Evolutionary conservation across 192 early-diverging fungal genomes (phyloP).

Genomic region (Dissophora ornata): DNA sequence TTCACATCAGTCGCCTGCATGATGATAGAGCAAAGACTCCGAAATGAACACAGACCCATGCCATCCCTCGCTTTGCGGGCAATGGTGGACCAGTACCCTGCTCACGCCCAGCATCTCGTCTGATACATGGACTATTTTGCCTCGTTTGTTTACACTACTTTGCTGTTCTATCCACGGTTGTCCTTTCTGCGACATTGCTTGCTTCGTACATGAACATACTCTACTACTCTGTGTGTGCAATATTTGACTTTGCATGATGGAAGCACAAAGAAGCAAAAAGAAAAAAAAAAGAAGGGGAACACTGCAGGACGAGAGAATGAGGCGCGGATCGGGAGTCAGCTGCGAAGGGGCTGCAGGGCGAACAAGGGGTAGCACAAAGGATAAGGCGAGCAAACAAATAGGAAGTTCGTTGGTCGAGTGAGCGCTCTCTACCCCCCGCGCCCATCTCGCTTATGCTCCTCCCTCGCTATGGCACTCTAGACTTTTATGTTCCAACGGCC

Average conservation of each 20-base stretch:
- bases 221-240: conserved; percentile 1
- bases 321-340: background rate
- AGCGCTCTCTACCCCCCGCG: background rate
- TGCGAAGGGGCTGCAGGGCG: background rate
- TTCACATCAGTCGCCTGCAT: background rate
- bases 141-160: no score
- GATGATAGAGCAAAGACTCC: no score
- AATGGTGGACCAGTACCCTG: no score
- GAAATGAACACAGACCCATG: no score
- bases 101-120: no score
- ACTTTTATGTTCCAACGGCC: background rate
- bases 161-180: background rate
- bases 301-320: background rate
- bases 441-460: background rate
- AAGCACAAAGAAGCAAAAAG: conserved; percentile 14
- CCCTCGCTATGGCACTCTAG: no score
- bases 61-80: no score
- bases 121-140: no score
- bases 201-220: no score
- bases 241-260: conserved; percentile 25
- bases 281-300: background rate
- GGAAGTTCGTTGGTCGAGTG: background rate
- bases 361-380: conserved; percentile 3
- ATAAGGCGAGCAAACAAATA: background rate
- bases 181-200: background rate